Evolutionary conservation across 164 flowering plant species (phyloP).

Genomic region (Macadamia tetraphylla): DNA sequence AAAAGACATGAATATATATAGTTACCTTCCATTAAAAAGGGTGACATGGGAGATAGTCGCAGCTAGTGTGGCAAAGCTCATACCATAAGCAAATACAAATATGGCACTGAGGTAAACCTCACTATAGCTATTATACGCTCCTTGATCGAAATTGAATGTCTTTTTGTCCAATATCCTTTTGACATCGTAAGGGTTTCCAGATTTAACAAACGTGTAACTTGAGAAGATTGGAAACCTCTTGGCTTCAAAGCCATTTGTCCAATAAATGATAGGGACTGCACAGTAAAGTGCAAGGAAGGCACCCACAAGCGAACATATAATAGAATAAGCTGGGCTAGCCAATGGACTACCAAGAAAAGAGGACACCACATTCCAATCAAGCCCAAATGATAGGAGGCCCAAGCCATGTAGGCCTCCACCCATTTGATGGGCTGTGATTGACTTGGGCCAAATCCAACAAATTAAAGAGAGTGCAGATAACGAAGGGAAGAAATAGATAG

Average conservation of each 20-base stretch:
- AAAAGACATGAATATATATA: no score
- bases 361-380: constrained; percentile 45
- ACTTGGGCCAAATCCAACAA: constrained; percentile 58
- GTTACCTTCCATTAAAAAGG: no score
- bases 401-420: no score
- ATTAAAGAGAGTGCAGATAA: constrained; percentile 43
- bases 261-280: constrained; percentile 44
- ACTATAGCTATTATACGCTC: constrained; percentile 38
- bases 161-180: no score
- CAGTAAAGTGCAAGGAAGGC: constrained; percentile 42
- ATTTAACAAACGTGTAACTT: no score
- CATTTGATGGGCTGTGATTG: no score
- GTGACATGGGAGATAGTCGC: no score
- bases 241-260: constrained; percentile 42
- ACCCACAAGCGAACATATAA: constrained; percentile 45
- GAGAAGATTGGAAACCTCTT: constrained; percentile 46
- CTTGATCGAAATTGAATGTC: constrained; percentile 27
- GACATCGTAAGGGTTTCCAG: no score
- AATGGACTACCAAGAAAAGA: constrained; percentile 56
- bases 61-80: no score
- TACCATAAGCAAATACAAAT: no score
- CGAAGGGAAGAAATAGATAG: constrained; percentile 50
- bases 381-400: no score
- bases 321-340: constrained; percentile 47
- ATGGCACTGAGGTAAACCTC: no score